Evolutionary conservation across 2,329 filamentous ascomycete genomes (phyloP), one percentile per base, ranked within the genome.

Genomic region (Colletotrichum lindemuthianum): DNA sequence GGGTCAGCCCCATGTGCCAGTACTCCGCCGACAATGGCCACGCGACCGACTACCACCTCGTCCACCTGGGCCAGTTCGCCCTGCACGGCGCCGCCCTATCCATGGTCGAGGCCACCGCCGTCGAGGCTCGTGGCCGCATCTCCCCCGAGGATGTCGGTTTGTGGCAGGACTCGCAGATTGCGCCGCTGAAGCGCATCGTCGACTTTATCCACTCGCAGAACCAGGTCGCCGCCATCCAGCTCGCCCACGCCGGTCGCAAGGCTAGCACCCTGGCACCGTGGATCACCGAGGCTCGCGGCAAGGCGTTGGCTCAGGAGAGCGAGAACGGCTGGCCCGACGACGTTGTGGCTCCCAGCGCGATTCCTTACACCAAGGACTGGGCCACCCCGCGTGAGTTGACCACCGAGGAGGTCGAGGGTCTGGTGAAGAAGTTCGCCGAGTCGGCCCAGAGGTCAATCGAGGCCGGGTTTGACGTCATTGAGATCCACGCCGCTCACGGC

Each of bases 121-220:
- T 97, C 0, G 82, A 86, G 9, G 78, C 92, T 6, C 88, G 94
- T 69, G 93, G 93, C 34, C 87, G 94, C 59, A 97, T 97, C 80
- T 91, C 91, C 1, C 92, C 93, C 1, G 84, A 94, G 74, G 92
- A 95, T 74, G 79, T 81, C 11, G 93, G 94, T 1, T 79, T 97
- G 8, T 97, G 93, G 94, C 84, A 90, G 67, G 94, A 97, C 75
- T 88, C 85, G 39, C 94, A 97, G 75, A 90, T 94, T 65, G 89
- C 85, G 67, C 88, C 89, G 0, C 79, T 96, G 63, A 86, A 84
- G 73, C 85, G 86, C 64, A 85, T 95, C 49, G 86, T 89, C 40
- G 91, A 96, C 66, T 96, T 93, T 67, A 87, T 90, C 2, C 93
- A 96, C 79, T 88, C 86, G 33, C 93, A 97, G 77, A 85, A 84